phyloP scores from a whole-genome alignment of 768 basidiomycete species.

The Dacryopinax primogenitus region DNA sequence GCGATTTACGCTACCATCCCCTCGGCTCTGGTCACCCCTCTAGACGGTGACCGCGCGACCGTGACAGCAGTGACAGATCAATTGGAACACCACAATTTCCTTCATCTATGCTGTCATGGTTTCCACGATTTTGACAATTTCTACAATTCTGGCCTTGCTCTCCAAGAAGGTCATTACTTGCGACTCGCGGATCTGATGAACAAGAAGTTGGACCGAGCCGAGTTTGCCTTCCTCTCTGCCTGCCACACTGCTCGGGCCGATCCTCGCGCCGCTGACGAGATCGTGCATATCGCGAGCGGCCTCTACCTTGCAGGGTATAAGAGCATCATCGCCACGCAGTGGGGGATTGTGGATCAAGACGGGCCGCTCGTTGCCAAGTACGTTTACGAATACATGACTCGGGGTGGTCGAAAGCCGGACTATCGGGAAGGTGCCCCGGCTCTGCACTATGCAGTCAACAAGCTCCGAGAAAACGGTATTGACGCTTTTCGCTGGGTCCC shows the following conservation, averaged over 20 bases:
- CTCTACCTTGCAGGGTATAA: not conserved
- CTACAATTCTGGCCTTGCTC: not conserved
- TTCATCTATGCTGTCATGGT: not conserved
- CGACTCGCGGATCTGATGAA: not conserved
- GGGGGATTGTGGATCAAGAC: not conserved
- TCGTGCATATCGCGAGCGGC: not conserved
- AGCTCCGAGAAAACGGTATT: not conserved
- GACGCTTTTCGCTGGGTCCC: not conserved
- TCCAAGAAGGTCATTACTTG: not conserved
- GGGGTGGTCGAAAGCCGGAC: not conserved
- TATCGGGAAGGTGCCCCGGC: not conserved
- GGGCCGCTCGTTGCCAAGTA: not conserved
- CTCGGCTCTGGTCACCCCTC: not conserved
- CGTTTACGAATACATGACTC: not conserved
- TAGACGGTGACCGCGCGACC: not conserved
- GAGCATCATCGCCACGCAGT: not conserved
- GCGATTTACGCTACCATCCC: not conserved
- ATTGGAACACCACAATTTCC: not conserved
- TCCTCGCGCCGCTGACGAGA: not conserved
- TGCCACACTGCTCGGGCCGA: not conserved
- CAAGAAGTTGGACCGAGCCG: not conserved
- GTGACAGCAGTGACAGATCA: not conserved
- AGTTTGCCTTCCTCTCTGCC: conserved; percentile 3
- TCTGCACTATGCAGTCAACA: not conserved
- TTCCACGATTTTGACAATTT: not conserved